Percentiles rank a stretch among this genome's conserved stretches.
These are phyloP conservation scores for Aureobasidium uvarum DNA, from an alignment of 2,329 filamentous ascomycete species.

Conservation along the genomic window DNA sequence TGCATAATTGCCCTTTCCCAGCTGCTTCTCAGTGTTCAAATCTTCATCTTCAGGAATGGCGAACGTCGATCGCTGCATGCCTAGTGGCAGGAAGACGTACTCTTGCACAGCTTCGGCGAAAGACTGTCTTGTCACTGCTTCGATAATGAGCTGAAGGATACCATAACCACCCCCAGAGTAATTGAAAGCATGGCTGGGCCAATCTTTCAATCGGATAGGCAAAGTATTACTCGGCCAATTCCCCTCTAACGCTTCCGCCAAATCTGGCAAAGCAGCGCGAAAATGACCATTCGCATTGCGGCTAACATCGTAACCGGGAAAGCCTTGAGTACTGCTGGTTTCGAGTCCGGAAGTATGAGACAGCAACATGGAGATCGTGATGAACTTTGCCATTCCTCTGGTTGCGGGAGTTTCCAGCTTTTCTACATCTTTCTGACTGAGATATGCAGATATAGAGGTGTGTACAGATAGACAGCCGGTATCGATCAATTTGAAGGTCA, in stretches of 20 bases:
- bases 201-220: constrained; percentile 30
- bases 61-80: constrained; percentile 32
- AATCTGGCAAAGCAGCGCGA: constrained; percentile 1
- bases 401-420: constrained; percentile 28
- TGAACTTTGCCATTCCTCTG: constrained; percentile 29
- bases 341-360: constrained; percentile 33
- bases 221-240: constrained; percentile 31
- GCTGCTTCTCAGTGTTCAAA: background rate
- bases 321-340: constrained; percentile 29
- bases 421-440: constrained; percentile 23
- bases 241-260: constrained; percentile 30
- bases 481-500: constrained; percentile 33
- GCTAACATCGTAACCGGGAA: constrained; percentile 32
- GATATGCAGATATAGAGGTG: constrained; percentile 28
- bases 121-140: constrained; percentile 27
- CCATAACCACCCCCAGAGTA: constrained; percentile 35
- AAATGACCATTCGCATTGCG: constrained; percentile 19
- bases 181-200: constrained; percentile 31
- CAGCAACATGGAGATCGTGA: constrained; percentile 33
- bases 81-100: constrained; percentile 31
- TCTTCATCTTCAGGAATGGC: constrained; percentile 26
- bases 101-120: constrained; percentile 33
- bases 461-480: constrained; percentile 30
- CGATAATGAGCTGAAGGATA: constrained; percentile 33
- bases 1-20: constrained; percentile 30